phyloP scores from a whole-genome alignment of 2,329 filamentous ascomycete genomes.

The Fusarium mexicanum region DNA sequence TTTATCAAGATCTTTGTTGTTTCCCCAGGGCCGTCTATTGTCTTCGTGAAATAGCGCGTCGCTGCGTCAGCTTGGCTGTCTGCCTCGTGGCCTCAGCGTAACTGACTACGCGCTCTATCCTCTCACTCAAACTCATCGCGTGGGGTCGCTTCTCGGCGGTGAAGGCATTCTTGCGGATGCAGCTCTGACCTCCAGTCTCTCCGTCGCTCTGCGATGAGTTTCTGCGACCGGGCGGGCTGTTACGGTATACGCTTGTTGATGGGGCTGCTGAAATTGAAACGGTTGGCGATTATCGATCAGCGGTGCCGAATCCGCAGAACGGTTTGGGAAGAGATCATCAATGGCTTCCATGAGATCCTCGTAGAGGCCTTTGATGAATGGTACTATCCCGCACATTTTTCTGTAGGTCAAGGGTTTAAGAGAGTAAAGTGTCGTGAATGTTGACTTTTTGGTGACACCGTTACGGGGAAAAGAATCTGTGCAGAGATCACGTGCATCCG shows the following conservation, averaged over 20 bases:
- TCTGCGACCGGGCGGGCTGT: not conserved
- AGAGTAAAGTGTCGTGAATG: not conserved
- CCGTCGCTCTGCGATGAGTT: not conserved
- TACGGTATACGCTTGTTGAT: slow-evolving; percentile 1
- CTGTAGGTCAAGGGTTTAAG: not conserved
- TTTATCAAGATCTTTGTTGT: fast-evolving
- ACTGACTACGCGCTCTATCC: not conserved
- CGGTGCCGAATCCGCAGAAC: not conserved
- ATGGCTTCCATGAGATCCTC: slow-evolving; percentile 19
- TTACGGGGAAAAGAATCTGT: not conserved
- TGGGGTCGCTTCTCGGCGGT: not conserved
- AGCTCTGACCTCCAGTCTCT: not conserved
- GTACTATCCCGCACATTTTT: slow-evolving; percentile 13
- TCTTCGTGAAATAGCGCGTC: not conserved
- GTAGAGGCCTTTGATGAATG: slow-evolving; percentile 2
- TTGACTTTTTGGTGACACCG: not conserved
- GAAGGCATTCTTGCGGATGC: slow-evolving; percentile 6
- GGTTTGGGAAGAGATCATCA: slow-evolving; percentile 17
- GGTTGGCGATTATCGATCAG: slow-evolving; percentile 1
- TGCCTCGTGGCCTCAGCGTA: too few species aligned
- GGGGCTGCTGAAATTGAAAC: not conserved
- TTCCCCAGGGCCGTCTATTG: not conserved
- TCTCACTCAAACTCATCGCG: not conserved
- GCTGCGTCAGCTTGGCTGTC: not conserved
- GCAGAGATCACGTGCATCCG: not conserved